Evolutionary conservation across 805 yeast genomes (phyloP).

Genomic region (Hanseniaspora occidentalis): DNA sequence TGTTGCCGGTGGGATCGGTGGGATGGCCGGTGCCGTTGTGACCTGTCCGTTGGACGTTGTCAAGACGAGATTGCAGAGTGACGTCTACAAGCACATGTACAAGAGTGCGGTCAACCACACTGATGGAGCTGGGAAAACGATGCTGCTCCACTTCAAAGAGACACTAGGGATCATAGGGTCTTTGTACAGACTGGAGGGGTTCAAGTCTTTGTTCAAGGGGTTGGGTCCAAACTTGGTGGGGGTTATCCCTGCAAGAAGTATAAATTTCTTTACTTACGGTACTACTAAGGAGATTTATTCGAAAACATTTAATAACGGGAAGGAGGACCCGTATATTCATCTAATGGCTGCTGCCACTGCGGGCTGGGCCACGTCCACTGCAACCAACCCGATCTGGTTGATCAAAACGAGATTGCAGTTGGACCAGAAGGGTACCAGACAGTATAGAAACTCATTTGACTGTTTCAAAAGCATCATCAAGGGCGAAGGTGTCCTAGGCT

Average conservation of each 20-base stretch:
- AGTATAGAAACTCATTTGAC: conserved; percentile 75
- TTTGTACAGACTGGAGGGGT: conserved; percentile 69
- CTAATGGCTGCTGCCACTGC: conserved; percentile 79
- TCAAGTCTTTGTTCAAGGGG: conserved; percentile 81
- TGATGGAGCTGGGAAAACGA: conserved; percentile 4
- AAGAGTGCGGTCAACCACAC: conserved; percentile 14
- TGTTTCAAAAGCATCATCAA: conserved; percentile 58
- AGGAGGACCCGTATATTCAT: conserved; percentile 79
- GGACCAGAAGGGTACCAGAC: conserved; percentile 52
- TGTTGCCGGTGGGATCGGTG: conserved; percentile 90
- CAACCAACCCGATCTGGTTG: conserved; percentile 96
- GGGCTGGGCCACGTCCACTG: conserved; percentile 89
- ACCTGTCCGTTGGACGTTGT: conserved; percentile 96
- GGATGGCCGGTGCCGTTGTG: conserved; percentile 92
- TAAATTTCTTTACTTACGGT: conserved; percentile 94
- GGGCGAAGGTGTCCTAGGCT: conserved; percentile 67
- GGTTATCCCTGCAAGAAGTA: conserved; percentile 94
- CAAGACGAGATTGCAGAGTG: conserved; percentile 88
- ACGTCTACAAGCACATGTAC: conserved; percentile 54
- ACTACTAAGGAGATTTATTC: conserved; percentile 72
- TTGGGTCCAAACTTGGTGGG: conserved; percentile 95
- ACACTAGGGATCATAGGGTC: conserved; percentile 60
- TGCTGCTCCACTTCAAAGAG: conserved; percentile 54
- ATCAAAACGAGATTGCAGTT: conserved; percentile 89
- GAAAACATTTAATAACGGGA: conserved; percentile 50